A percentile compares a stretch with the other conserved stretches of the same genome.
Conservation (phyloP, 257 asterid species). For the Nicotiana sylvestris region DNA sequence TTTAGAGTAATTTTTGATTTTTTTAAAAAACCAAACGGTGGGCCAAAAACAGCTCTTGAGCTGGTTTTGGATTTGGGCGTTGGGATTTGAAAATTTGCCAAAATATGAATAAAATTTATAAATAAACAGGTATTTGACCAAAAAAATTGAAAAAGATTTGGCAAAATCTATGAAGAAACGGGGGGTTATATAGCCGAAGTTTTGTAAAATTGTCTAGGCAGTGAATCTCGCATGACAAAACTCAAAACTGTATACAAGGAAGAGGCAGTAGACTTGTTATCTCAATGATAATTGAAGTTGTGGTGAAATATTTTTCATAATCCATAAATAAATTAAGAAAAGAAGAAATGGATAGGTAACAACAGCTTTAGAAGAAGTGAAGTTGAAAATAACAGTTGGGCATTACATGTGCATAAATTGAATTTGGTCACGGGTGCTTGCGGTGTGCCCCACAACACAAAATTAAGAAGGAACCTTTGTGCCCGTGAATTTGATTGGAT, state of each 20-base stretch:
- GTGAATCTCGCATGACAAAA: background rate
- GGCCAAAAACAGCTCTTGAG: too few species aligned
- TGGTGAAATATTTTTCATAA: background rate
- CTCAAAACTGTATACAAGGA: too few species aligned
- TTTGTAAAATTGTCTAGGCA: background rate
- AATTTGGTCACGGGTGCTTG: slow-evolving; percentile 20
- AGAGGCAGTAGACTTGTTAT: background rate
- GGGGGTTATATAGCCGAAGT: background rate
- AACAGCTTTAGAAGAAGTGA: background rate
- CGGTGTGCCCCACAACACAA: slow-evolving; percentile 14
- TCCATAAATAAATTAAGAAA: too few species aligned
- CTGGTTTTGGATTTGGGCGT: too few species aligned
- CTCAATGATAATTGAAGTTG: too few species aligned
- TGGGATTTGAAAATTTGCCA: too few species aligned
- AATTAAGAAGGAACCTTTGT: background rate
- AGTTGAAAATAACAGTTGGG: background rate
- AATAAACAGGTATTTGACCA: too few species aligned
- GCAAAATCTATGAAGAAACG: too few species aligned
- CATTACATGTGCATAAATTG: background rate
- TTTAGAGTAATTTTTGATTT: too few species aligned
- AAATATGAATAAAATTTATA: too few species aligned
- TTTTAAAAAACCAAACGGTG: too few species aligned
- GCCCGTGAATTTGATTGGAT: slow-evolving; percentile 23
- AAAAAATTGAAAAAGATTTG: too few species aligned
- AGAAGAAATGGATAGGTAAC: background rate